Evolutionary conservation across 306 rosid genomes (phyloP).

Genomic region (Rosa multiflora): DNA sequence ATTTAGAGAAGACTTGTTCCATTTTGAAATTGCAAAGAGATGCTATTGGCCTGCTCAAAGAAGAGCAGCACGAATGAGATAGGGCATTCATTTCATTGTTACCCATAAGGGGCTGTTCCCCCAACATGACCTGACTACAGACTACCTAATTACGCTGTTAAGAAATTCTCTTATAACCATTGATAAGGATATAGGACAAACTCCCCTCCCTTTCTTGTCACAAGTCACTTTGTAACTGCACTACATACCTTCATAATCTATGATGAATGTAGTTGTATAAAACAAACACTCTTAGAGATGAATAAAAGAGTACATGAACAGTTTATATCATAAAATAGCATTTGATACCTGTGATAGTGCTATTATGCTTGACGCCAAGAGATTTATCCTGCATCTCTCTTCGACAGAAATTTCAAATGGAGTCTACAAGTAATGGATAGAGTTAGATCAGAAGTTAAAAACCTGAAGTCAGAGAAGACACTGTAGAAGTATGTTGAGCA

Average conservation of each 20-base stretch:
- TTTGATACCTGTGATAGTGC: conserved; percentile 80
- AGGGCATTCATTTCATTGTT: not conserved
- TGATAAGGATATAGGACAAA: not conserved
- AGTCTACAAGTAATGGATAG: conserved; percentile 49
- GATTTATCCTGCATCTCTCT: conserved; percentile 90
- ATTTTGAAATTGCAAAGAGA: not conserved
- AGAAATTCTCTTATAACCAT: not conserved
- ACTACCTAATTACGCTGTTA: not conserved
- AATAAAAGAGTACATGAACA: not conserved
- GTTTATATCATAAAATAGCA: conserved; percentile 22
- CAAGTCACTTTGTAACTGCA: not conserved
- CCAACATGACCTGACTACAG: not conserved
- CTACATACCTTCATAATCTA: not conserved
- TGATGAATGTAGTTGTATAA: not conserved
- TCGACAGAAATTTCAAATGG: conserved; percentile 53
- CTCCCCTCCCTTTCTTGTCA: not conserved
- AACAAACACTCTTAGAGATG: not conserved
- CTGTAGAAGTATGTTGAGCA: conserved; percentile 22
- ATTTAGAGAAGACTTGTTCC: not conserved
- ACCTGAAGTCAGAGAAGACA: conserved; percentile 11
- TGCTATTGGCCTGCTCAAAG: not conserved
- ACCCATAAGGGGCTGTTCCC: not conserved
- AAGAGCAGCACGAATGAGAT: not conserved
- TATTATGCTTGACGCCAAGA: conserved; percentile 82
- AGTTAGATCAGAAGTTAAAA: conserved; percentile 17